Base-by-base conservation (phyloP, 2,329 filamentous ascomycete genomes). In the Fusarium sp. region DNA sequence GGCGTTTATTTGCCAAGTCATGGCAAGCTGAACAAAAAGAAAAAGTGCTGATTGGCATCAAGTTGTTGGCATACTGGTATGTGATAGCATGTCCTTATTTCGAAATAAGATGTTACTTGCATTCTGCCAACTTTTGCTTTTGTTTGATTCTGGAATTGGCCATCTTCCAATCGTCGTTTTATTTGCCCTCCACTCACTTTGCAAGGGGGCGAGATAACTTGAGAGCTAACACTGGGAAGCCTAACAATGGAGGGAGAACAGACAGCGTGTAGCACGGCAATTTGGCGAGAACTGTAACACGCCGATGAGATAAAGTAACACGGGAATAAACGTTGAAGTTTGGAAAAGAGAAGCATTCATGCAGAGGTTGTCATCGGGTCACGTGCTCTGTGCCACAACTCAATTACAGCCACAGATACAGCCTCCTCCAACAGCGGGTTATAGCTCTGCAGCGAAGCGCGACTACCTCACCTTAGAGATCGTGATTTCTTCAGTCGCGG, bases 341-440 rank as follows among this genome's bases (percentile, higher is more conserved):
- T 56, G 15, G 14, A 57, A 32, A 74, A 28, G 26, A 41, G 36
- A 42, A 30, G 24, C 51, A n/a, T 55, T 18, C 34, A 51, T 54
- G 55, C 58, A 9, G 30, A 48, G n/a, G 38, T 38, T 28, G 18
- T 48, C 14, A 15, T 13, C 5, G 3, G 7, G 30, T 68, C 70
- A 62, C 61, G 56, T 74, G 66, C 3, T 4, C 12, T 22, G 34
- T 28, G 70, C 66, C 70, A 68, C 61, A 71, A n/a, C 7, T 24
- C 10, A 62, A 26, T 14, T 45, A 28, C 20, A 51, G 70, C 70
- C 66, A 73, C 66, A 56, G 26, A 14, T 34, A 10, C 42, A 56
- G 66, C 47, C 45, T 30, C 42, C 51, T 67, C 51, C 56, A 59
- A 59, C 59, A 51, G 44, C 39, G 42, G 56, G 44, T 36, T 56